Base-by-base conservation (phyloP, 768 basidiomycete genomes). In the Tubosaeta sp. region DNA sequence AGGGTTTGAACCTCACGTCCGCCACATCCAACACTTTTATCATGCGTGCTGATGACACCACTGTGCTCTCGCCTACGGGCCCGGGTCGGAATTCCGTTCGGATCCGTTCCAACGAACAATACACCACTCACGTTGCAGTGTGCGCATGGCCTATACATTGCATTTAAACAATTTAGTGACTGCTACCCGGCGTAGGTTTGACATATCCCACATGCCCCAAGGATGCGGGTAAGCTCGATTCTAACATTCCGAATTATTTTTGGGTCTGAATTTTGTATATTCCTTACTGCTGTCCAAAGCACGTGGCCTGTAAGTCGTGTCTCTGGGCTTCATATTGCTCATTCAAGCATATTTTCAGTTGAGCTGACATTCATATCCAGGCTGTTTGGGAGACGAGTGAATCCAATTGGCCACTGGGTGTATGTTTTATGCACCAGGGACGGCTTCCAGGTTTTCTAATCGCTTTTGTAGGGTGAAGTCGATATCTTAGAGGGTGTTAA, bases 401-500 rank as follows among this genome's bases (percentile, higher is more conserved):
- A 27, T 30, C 60, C 25, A 58, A 61, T 30, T 67, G 66, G 66
- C 66, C 66, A 22, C 2, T 44, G 25, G 65, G 51, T 6, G 60
- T 14, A 41, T 13, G 14, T 22, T 18, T 13, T 3, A 25, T n/a
- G n/a, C n/a, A n/a, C n/a, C n/a, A n/a, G n/a, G n/a, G n/a, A n/a
- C n/a, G n/a, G n/a, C n/a, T n/a, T n/a, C n/a, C n/a, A n/a, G n/a
- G n/a, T n/a, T n/a, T n/a, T n/a, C n/a, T n/a, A n/a, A n/a, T n/a
- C n/a, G n/a, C n/a, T n/a, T n/a, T n/a, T n/a, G n/a, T 21, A 68
- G 66, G 66, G 68, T 18, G 68, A 69, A 48, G 32, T 69, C 18
- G 69, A 71, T 45, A 70, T 70, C 7, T 19, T 71, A 10, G 70
- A 71, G 34, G 71, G 71, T 10, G 55, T 73, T 46, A 72, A 73